A percentile compares a stretch with the other conserved stretches of the same genome.
Conservation (phyloP, 495 filamentous ascomycete species). For the Opeltia flavorubescens region DNA sequence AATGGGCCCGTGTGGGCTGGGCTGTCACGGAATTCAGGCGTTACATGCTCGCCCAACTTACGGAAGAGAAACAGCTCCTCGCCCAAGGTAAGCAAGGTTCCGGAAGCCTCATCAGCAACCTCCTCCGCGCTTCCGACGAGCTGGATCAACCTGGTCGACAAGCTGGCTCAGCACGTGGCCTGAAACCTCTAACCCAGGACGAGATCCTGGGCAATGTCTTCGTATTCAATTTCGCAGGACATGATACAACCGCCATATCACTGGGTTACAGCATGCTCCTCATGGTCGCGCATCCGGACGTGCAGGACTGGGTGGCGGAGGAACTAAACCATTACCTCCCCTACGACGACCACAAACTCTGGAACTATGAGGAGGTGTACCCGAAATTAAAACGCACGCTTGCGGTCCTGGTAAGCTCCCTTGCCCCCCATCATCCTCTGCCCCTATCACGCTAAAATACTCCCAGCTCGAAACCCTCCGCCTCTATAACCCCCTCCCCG, state of each 20-base stretch:
- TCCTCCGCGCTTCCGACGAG: constrained; percentile 8
- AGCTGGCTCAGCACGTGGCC: background rate
- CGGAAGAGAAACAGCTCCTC: background rate
- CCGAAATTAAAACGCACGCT: constrained; percentile 28
- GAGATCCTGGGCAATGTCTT: constrained; percentile 36
- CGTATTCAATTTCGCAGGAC: constrained; percentile 33
- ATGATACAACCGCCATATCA: constrained; percentile 33
- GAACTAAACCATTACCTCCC: constrained; percentile 22
- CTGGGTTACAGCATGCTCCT: constrained; percentile 27
- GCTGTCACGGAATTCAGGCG: constrained; percentile 11
- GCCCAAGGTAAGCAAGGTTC: background rate
- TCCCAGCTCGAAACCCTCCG: constrained; percentile 12
- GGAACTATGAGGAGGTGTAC: constrained; percentile 28
- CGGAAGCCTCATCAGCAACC: constrained; percentile 1
- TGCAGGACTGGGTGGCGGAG: constrained; percentile 26
- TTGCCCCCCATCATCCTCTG: background rate
- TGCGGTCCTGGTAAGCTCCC: constrained; percentile 28
- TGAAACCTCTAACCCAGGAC: constrained; percentile 16
- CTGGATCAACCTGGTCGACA: constrained; percentile 11
- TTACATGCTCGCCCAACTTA: constrained; percentile 15
- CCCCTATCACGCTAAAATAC: background rate
- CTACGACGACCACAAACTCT: constrained; percentile 16
- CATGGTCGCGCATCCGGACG: constrained; percentile 24
- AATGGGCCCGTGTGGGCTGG: constrained; percentile 1
- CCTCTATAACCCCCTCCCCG: constrained; percentile 5